Base-by-base conservation (phyloP, 176 grass and related monocot genomes). In the Ensete glaucum region DNA sequence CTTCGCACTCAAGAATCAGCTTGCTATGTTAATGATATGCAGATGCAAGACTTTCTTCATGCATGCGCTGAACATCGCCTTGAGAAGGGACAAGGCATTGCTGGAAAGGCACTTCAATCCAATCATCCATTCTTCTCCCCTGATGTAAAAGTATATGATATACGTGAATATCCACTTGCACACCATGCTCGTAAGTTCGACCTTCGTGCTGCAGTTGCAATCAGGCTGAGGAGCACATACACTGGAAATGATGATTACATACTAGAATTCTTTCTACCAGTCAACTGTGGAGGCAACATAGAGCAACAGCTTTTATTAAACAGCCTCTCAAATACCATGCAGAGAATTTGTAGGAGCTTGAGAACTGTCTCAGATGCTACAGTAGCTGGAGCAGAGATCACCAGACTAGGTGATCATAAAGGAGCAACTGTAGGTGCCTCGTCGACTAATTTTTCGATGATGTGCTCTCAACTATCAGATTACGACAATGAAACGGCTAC, bases 101-200 rank as follows among this genome's bases (percentile, higher is more conserved):
- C 80, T 77, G 90, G 90, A 62, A 92, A 80, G 71, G 90, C 90
- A 73, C 49, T 85, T 55, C 64, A 71, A 72, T 87, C 81, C 23
- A 92, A 92, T 60, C 73, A 67, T 57, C 86, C 86, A 3, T 86
- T 78, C 80, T 92, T 92, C 68, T 83, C 84, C 50, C 34, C 77
- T 81, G 87, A 93, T 77, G 76, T 89, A 25, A 81, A 79, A 57
- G 84, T 22, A 23, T 86, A 80, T n/a, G 54, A 75, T 69, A 78
- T 88, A 20, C 57, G 55, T 8, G 73, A 80, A 8, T 92, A 88
- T 64, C 89, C 89, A 10, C 77, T 92, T 26, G 83, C 21, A 22
- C 86, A 88, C 71, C 89, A 92, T 82, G 89, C 86, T n/a, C 83
- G 86, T 14, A 88, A 80, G 22, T 92, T 77, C 66, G 81, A 81